Conservation (phyloP, 78 protist genomes). For the Isochrysis galbana region DNA sequence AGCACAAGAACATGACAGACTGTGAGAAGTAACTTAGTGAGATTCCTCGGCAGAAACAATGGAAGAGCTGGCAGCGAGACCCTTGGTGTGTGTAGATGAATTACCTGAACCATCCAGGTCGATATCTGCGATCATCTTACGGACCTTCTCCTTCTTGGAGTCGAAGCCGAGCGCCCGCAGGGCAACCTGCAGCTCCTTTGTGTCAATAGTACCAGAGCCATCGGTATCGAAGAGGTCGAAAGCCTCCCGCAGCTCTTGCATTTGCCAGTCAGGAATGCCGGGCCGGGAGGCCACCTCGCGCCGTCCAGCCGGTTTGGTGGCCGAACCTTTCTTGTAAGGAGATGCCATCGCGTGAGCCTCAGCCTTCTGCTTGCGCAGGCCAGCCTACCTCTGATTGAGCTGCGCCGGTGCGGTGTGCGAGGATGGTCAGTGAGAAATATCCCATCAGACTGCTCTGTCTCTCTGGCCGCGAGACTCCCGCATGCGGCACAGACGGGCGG, state of each 20-base stretch:
- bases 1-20: too few relatives aligned
- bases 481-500: too few relatives aligned
- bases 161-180: slow-evolving; percentile 95
- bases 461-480: too few relatives aligned
- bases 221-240: slow-evolving; percentile 82
- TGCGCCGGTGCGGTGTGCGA: too few relatives aligned
- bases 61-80: background rate
- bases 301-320: too few relatives aligned
- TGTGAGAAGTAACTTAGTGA: background rate
- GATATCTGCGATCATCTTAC: slow-evolving; percentile 78
- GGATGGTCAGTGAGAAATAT: too few relatives aligned
- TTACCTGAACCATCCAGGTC: slow-evolving; percentile 77
- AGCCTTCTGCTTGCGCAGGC: too few relatives aligned
- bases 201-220: slow-evolving; percentile 82
- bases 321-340: too few relatives aligned
- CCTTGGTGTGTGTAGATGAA: too few relatives aligned
- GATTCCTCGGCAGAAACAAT: background rate
- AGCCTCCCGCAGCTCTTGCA: slow-evolving; percentile 85
- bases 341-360: too few relatives aligned
- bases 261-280: slow-evolving; percentile 77
- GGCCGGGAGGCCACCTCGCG: slow-evolving; percentile 2
- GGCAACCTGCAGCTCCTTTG: slow-evolving; percentile 93
- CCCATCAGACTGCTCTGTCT: too few relatives aligned
- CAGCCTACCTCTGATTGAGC: too few relatives aligned
- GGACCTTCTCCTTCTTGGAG: slow-evolving; percentile 88